Evolutionary conservation across 768 basidiomycete genomes (phyloP), one percentile per base, ranked within the genome.

Genomic region (Mycena vulgaris): DNA sequence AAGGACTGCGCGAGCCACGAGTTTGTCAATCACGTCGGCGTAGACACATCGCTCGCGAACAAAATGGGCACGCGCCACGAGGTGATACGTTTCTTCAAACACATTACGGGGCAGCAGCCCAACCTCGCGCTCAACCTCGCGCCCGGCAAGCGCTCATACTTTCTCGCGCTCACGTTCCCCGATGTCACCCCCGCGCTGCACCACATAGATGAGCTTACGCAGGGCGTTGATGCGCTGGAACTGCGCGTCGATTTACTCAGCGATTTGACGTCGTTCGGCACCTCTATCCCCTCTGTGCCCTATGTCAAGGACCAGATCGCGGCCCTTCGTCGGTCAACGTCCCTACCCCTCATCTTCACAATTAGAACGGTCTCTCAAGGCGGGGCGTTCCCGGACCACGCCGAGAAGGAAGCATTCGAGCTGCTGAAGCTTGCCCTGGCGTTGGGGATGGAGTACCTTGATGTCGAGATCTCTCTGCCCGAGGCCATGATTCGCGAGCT

Each of bases 151-250:
- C 89, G 93, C n/a, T 94, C 96, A 0, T 95, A 96, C 83, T 99
- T 99, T 87, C 86, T 99, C 45, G 92, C 93, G 11, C 85, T 99
- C 65, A 98, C 97, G 0, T 97, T 95, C 81, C 95, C 97, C 0
- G 95, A 98, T 77, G 78, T 98, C 71, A 90, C 86, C 1, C 88
- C 89, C 5, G 92, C 93, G 0, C 83, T 96, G 47, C 79, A 85
- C 19, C 79, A 89, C 58, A 87, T 99, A 47, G 89, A 94, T 25
- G 89, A 92, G 49, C 80, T 99, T 68, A 89, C 89, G 0, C 85
- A 89, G 21, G 98, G 98, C 5, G 94, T 92, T 9, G 97, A 99
- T 76, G 97, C 96, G 0, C 81, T 99, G 68, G 98, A 99, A 79
- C 78, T 99, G n/a, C 91, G 97, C 13, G 96, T 96, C 14, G 98